phyloP scores from a whole-genome alignment of 2,329 filamentous ascomycete species.

The Metarhizium humberi region DNA sequence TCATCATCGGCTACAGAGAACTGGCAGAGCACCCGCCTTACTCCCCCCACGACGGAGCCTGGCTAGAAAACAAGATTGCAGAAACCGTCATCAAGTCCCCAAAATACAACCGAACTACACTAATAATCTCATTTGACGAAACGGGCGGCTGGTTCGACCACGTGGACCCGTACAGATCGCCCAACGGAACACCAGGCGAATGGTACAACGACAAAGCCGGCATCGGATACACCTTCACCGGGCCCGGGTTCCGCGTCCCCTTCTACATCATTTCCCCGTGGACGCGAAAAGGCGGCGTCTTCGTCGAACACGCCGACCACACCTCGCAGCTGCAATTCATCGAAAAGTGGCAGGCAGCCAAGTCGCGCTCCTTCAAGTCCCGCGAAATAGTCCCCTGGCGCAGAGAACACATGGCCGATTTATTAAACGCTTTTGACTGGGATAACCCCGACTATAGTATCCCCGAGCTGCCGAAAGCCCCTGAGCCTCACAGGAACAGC shows the following conservation, averaged over 20 bases:
- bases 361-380: constrained; percentile 20
- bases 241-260: constrained; percentile 32
- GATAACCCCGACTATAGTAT: constrained; percentile 19
- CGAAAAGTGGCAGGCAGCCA: constrained; percentile 30
- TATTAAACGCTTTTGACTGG: constrained; percentile 28
- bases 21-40: constrained; percentile 34
- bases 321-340: constrained; percentile 44
- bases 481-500: constrained; percentile 19
- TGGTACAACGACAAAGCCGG: constrained; percentile 25
- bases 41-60: constrained; percentile 42
- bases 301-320: constrained; percentile 43
- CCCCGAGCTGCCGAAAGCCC: constrained; percentile 6
- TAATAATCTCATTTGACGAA: constrained; percentile 45
- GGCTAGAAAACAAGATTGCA: constrained; percentile 44
- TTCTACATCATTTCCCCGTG: constrained; percentile 45
- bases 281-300: constrained; percentile 42
- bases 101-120: constrained; percentile 35
- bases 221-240: constrained; percentile 7
- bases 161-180: constrained; percentile 37
- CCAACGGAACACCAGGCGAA: constrained; percentile 36
- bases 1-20: constrained; percentile 44
- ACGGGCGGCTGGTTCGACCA: constrained; percentile 44
- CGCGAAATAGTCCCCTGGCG: constrained; percentile 16
- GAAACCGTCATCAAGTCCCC: constrained; percentile 38
- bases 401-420: constrained; percentile 17